Evolutionary conservation across 2,329 filamentous ascomycete genomes (phyloP), one percentile per base, ranked within the genome.

Genomic region (Diaporthe vaccinii): DNA sequence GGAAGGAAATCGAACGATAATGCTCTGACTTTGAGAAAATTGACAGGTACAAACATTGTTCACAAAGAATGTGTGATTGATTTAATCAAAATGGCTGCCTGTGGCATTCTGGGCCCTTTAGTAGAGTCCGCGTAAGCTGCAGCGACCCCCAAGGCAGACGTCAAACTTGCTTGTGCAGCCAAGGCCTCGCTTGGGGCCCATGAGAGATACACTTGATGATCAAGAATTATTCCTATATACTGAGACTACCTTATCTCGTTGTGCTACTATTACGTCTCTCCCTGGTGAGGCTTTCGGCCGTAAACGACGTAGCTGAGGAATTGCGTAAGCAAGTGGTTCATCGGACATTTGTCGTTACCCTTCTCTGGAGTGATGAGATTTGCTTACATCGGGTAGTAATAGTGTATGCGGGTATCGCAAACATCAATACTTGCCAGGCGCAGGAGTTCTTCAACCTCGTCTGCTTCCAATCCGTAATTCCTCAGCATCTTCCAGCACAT

Each of bases 401-500:
- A 72, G 36, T 72, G 70, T 2, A 62, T 55, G 1, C 44, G 31
- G 6, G 58, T 72, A n/a, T 62, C 70, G 15, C 70, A 79, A 12
- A 81, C 71, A n/a, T 77, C 72, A 15, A 61, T 62, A 58, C 79
- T 76, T 39, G 77, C 74, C 28, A 80, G 73, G 10, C 79, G 78
- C 34, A 79, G 76, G 20, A 81, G 62, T 34, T 78, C 61, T 72
- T 81, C 79, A 6, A 82, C 76, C 65, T 82, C 78, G 15, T 78
- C 76, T 10, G 76, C 53, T 2, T 77, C 69, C 80, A 81, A 80
- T 4, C 80, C 81, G 20, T 82, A 75, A 0, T 76, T 80, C 9
- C 76, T 80, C 28, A 82, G 71, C 10, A 80, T 75, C 7, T 79
- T 78, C 76, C 80, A 78, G 15, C 78, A 81, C 17, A 81, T 78